Percentiles rank a stretch among this genome's conserved stretches.
Evolutionary conservation across 768 basidiomycete species (phyloP).

Genomic region (Macrolepiota albuminosa): DNA sequence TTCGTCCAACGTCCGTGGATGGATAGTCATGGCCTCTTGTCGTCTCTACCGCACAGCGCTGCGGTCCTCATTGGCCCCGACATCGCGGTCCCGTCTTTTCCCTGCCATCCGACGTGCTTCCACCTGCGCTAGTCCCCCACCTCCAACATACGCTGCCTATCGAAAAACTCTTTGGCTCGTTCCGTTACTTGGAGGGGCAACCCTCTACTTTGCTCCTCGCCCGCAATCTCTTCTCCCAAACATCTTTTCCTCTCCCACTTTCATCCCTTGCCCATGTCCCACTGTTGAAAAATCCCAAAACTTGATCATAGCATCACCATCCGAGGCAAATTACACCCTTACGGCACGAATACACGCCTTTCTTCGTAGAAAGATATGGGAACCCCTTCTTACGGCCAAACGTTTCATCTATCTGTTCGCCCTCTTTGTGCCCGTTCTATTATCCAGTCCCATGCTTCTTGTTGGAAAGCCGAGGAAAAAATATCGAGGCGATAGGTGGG

Average conservation of each 20-base stretch:
- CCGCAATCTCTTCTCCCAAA: conserved; percentile 38
- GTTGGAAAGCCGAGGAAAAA: conserved; percentile 50
- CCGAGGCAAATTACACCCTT: conserved; percentile 52
- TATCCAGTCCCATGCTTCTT: conserved; percentile 81
- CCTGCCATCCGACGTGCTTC: conserved; percentile 10
- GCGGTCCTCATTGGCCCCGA: conserved; percentile 18
- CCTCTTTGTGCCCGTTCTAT: conserved; percentile 84
- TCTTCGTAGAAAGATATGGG: conserved; percentile 62
- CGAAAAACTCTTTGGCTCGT: conserved; percentile 46
- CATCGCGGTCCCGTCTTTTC: conserved; percentile 1
- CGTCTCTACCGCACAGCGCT: conserved; percentile 20
- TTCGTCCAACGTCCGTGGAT: neutral
- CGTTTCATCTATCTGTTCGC: conserved; percentile 81
- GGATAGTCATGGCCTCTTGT: conserved; percentile 9
- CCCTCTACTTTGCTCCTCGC: conserved; percentile 42
- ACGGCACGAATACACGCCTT: conserved; percentile 37
- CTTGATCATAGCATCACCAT: conserved; percentile 58
- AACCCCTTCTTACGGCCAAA: conserved; percentile 77
- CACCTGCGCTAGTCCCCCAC: conserved; percentile 22
- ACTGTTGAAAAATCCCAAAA: conserved; percentile 11
- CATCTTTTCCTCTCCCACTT: conserved; percentile 44
- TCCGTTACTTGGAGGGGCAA: conserved; percentile 52
- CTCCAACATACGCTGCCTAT: conserved; percentile 18
- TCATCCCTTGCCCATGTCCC: conserved; percentile 36
- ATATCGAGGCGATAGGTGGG: conserved; percentile 78